These are phyloP conservation scores for Yamadazyma nakazawae DNA, from an alignment of 805 yeast species.

Conservation along the genomic window DNA sequence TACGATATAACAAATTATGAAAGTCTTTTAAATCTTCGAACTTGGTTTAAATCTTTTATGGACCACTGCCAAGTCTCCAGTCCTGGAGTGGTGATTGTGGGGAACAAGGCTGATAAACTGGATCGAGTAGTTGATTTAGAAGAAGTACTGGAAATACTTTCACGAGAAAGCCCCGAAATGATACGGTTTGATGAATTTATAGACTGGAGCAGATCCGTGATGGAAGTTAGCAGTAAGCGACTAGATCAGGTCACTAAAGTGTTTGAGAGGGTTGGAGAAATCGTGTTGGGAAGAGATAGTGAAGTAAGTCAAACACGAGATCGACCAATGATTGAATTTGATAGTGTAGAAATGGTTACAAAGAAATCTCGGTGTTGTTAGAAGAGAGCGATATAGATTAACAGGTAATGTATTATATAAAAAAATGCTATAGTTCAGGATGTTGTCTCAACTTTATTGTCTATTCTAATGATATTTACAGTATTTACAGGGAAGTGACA, in stretches of 20 bases:
- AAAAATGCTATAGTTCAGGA: no score
- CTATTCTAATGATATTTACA: neutral
- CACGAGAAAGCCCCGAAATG: constrained; percentile 13
- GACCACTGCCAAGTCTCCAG: constrained; percentile 45
- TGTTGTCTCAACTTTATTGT: neutral
- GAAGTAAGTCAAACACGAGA: constrained; percentile 5
- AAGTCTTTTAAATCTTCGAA: constrained; percentile 43
- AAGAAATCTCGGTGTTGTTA: constrained; percentile 5
- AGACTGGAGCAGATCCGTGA: constrained; percentile 33
- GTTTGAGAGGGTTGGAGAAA: constrained; percentile 39
- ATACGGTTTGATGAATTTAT: constrained; percentile 25
- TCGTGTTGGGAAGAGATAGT: constrained; percentile 29
- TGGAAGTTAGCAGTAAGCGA: constrained; percentile 32
- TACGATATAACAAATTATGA: constrained; percentile 54
- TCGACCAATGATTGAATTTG: constrained; percentile 25
- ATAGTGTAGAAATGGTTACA: constrained; percentile 25
- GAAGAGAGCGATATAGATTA: neutral
- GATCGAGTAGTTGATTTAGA: constrained; percentile 35
- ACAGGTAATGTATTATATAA: neutral
- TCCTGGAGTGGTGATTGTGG: constrained; percentile 52
- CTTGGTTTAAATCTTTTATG: constrained; percentile 48
- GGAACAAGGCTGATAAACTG: constrained; percentile 46
- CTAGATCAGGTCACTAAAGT: constrained; percentile 29
- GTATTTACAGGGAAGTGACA: neutral
- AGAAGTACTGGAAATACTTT: constrained; percentile 34